Percentiles rank a stretch among this genome's conserved stretches.
phyloP scores from a whole-genome alignment of 2,329 filamentous ascomycete genomes.

The Nemania sp. region DNA sequence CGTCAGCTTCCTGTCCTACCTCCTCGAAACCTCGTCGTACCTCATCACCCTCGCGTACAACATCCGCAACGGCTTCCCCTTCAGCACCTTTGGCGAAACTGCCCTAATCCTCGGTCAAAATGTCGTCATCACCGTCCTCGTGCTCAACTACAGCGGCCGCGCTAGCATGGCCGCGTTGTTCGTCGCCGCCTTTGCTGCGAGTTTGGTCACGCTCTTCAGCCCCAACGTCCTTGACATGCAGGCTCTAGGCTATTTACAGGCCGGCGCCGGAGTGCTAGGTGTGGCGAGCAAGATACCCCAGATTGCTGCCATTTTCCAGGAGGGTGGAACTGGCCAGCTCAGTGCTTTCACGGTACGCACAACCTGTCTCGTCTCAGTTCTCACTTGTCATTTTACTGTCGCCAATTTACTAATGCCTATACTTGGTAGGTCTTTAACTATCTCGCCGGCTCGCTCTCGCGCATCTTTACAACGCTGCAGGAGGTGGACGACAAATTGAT shows the following conservation, averaged over 20 bases:
- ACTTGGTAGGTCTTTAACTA: slow-evolving; percentile 91
- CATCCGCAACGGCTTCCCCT: slow-evolving; percentile 88
- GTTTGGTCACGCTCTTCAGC: slow-evolving; percentile 77
- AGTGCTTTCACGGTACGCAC: slow-evolving; percentile 89
- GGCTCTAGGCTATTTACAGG: slow-evolving; percentile 80
- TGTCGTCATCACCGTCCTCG: slow-evolving; percentile 85
- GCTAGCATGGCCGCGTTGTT: slow-evolving; percentile 78
- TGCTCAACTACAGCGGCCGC: slow-evolving; percentile 84
- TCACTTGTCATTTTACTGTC: not conserved
- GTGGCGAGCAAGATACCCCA: slow-evolving; percentile 95
- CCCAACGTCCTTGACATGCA: slow-evolving; percentile 73
- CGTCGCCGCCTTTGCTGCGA: slow-evolving; percentile 78
- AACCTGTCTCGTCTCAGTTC: not conserved
- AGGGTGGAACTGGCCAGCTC: slow-evolving; percentile 93
- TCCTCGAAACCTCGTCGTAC: slow-evolving; percentile 90
- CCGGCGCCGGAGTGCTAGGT: slow-evolving; percentile 82
- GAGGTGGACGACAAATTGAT: slow-evolving; percentile 98
- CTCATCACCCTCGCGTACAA: slow-evolving; percentile 94
- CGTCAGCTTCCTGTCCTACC: slow-evolving; percentile 89
- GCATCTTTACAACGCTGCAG: slow-evolving; percentile 97
- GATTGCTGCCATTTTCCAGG: slow-evolving; percentile 84
- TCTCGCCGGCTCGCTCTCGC: slow-evolving; percentile 88
- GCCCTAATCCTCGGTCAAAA: slow-evolving; percentile 93
- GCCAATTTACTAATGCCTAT: slow-evolving; percentile 24
- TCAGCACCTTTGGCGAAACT: slow-evolving; percentile 97